Conservation (phyloP, 1,139 yeast genomes). For the Debaryomycetaceae sp. region DNA sequence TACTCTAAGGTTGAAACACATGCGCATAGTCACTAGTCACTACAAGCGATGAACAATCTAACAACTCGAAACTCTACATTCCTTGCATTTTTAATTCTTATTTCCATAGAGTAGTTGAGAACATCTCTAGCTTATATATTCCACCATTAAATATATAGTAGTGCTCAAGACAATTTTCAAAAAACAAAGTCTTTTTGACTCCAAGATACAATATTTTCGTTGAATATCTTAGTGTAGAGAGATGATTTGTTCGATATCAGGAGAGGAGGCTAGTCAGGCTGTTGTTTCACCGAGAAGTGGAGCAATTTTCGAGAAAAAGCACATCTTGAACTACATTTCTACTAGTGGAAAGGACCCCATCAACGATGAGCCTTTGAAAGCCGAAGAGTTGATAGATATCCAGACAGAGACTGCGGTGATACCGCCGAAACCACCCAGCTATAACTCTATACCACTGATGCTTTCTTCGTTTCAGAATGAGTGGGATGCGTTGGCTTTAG, state of each 20-base stretch:
- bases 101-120: not conserved
- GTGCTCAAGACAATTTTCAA: not conserved
- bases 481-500: constrained; percentile 87
- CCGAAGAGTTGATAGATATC: constrained; percentile 58
- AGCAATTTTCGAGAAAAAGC: constrained; percentile 62
- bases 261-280: constrained; percentile 63
- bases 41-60: too few relatives aligned
- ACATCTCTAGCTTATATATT: not conserved
- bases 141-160: not conserved
- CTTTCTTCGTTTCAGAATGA: constrained; percentile 77
- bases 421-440: constrained; percentile 49
- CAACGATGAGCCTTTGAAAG: constrained; percentile 54
- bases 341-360: constrained; percentile 78
- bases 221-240: not conserved
- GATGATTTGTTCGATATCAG: constrained; percentile 44
- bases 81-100: not conserved
- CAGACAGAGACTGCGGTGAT: constrained; percentile 19
- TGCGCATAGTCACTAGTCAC: not conserved
- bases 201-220: not conserved
- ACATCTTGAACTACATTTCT: constrained; percentile 60
- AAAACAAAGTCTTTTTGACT: not conserved
- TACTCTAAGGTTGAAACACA: not conserved
- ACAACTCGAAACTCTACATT: too few relatives aligned
- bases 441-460: constrained; percentile 75
- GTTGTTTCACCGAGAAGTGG: constrained; percentile 78